Percentiles rank a stretch among this genome's conserved stretches.
Conservation (phyloP, 345 rosid species). For the Eucalyptus cloeziana region DNA sequence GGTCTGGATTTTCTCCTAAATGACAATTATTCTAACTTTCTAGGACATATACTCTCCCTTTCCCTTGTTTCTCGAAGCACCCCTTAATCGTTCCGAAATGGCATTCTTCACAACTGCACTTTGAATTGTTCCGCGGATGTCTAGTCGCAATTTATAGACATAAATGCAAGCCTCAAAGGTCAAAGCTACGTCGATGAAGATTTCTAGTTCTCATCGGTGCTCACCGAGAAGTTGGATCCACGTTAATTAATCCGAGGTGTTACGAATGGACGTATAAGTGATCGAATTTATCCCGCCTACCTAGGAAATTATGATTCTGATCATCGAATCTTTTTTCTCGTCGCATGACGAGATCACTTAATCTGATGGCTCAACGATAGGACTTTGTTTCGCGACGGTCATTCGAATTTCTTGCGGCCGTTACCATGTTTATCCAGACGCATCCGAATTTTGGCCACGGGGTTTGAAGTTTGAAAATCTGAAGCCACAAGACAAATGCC, state of each 20-base stretch:
- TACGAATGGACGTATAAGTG: accelerated
- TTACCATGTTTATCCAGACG: background rate
- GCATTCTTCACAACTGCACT: background rate
- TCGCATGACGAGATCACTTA: background rate
- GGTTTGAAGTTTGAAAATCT: background rate
- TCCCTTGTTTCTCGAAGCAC: too few species aligned
- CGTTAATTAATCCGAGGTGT: accelerated
- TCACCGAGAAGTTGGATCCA: accelerated
- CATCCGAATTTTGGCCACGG: background rate
- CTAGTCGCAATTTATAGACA: background rate
- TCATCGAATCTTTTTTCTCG: background rate
- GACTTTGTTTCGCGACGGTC: accelerated
- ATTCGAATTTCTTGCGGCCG: background rate
- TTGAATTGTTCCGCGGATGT: background rate
- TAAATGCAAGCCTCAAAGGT: background rate
- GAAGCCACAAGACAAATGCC: background rate
- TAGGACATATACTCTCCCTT: too few species aligned
- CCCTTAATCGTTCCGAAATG: too few species aligned
- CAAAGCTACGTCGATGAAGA: background rate
- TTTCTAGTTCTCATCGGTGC: accelerated
- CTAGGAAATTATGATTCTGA: background rate
- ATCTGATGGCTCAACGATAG: accelerated
- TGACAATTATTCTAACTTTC: background rate
- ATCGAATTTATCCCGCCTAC: accelerated
- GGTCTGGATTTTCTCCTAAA: background rate